These are phyloP conservation scores for Plantago rigida DNA, from an alignment of 305 asterid genomes.

Conservation along the genomic window DNA sequence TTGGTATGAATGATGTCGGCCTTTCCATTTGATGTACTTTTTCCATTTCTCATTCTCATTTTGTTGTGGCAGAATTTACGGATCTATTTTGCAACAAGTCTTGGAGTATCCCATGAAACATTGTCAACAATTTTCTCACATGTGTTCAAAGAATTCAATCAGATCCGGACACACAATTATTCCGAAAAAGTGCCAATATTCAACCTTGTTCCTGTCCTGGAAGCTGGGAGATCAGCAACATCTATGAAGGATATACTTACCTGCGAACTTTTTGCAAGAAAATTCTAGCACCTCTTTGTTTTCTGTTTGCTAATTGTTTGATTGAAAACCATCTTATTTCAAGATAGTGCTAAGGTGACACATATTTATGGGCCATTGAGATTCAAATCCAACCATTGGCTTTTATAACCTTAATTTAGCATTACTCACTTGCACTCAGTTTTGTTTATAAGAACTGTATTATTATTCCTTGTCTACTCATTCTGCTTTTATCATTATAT, in stretches of 20 bases:
- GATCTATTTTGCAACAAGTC: slow-evolving; percentile 44
- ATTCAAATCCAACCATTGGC: too few relatives aligned
- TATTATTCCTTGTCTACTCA: slow-evolving; percentile 7
- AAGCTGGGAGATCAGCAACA: slow-evolving; percentile 55
- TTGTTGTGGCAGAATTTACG: slow-evolving; percentile 53
- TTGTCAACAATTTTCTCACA: slow-evolving; percentile 42
- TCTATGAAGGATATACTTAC: slow-evolving; percentile 54
- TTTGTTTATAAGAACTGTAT: too few relatives aligned
- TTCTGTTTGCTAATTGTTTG: background rate
- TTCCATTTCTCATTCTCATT: slow-evolving; percentile 11
- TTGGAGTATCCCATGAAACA: slow-evolving; percentile 35
- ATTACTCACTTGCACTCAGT: too few relatives aligned
- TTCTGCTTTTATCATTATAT: background rate
- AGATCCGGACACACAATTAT: slow-evolving; percentile 35
- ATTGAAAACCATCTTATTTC: too few relatives aligned
- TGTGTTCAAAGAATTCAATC: slow-evolving; percentile 46
- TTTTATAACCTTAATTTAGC: too few relatives aligned
- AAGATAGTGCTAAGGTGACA: too few relatives aligned
- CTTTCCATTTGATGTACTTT: background rate
- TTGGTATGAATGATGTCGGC: too few relatives aligned
- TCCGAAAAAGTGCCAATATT: slow-evolving; percentile 34
- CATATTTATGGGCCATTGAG: too few relatives aligned
- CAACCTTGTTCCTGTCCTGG: slow-evolving; percentile 68
- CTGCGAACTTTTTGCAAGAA: slow-evolving; percentile 68
- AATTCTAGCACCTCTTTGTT: slow-evolving; percentile 30